Conservation (phyloP, 495 filamentous ascomycete genomes). For the Penicillium parvum region DNA sequence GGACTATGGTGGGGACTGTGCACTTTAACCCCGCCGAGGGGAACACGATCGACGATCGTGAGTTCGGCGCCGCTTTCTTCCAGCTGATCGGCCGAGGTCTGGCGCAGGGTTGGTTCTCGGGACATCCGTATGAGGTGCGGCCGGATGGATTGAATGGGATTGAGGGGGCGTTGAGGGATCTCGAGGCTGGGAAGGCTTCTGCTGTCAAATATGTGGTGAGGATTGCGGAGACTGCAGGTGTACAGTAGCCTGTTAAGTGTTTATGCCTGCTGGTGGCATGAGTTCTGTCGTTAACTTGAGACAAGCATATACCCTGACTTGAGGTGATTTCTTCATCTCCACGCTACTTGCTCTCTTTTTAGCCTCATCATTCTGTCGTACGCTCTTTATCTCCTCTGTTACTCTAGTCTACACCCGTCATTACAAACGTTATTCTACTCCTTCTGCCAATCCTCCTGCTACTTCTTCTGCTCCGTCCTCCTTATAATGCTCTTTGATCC, state of each 20-base stretch:
- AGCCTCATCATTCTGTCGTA: too few species aligned
- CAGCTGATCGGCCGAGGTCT: conserved; percentile 50
- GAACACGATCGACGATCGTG: conserved; percentile 31
- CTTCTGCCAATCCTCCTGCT: too few species aligned
- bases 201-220: conserved; percentile 67
- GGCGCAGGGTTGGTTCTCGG: conserved; percentile 55
- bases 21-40: conserved; percentile 8
- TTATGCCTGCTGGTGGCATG: too few species aligned
- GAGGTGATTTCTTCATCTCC: too few species aligned
- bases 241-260: too few species aligned
- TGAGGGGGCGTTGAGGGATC: conserved; percentile 48
- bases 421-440: too few species aligned
- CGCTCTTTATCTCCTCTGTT: too few species aligned
- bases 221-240: conserved; percentile 55
- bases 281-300: too few species aligned
- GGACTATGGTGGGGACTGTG: conserved; percentile 14
- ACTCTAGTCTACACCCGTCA: too few species aligned
- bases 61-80: conserved; percentile 56
- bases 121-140: conserved; percentile 59
- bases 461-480: too few species aligned
- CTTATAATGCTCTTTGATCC: too few species aligned
- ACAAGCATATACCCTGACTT: not conserved
- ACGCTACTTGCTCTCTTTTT: too few species aligned
- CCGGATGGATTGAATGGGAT: conserved; percentile 56
- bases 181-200: conserved; percentile 62